A percentile compares a stretch with the other conserved stretches of the same genome.
phyloP scores from a whole-genome alignment of 495 filamentous ascomycete species.

The Penicillium pancosmium region DNA sequence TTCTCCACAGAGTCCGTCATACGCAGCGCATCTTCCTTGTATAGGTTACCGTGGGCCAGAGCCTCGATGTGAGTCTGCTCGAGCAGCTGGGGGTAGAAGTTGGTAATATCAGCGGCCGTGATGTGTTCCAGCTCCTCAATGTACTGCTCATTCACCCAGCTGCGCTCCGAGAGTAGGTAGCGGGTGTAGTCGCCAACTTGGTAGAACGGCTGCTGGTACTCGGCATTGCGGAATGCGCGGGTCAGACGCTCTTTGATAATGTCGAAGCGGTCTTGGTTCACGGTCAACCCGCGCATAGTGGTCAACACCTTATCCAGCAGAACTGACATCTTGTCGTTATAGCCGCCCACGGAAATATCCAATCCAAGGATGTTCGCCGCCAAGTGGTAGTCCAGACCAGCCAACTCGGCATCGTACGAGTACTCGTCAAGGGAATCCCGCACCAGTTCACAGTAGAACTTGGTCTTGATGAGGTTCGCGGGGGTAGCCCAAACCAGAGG shows the following conservation, averaged over 20 bases:
- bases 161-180: conserved; percentile 75
- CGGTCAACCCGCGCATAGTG: conserved; percentile 81
- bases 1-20: conserved; percentile 81
- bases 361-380: conserved; percentile 70
- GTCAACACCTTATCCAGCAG: conserved; percentile 88
- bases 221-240: conserved; percentile 79
- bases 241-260: conserved; percentile 87
- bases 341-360: conserved; percentile 80
- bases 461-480: conserved; percentile 72
- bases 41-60: conserved; percentile 88
- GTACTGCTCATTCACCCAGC: conserved; percentile 81
- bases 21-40: conserved; percentile 91
- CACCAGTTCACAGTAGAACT: conserved; percentile 84
- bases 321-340: conserved; percentile 94
- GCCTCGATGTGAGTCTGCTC: conserved; percentile 86
- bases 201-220: conserved; percentile 83
- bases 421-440: conserved; percentile 91
- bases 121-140: conserved; percentile 75
- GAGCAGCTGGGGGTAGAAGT: conserved; percentile 80
- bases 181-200: conserved; percentile 85
- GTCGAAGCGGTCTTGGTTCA: conserved; percentile 82
- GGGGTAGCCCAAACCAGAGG: conserved; percentile 77
- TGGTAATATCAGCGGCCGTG: conserved; percentile 70
- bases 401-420: conserved; percentile 94
- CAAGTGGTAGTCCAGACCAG: conserved; percentile 84